These are phyloP conservation scores for Umbilicus rupestris DNA, from an alignment of 164 flowering plant genomes.

Conservation along the genomic window DNA sequence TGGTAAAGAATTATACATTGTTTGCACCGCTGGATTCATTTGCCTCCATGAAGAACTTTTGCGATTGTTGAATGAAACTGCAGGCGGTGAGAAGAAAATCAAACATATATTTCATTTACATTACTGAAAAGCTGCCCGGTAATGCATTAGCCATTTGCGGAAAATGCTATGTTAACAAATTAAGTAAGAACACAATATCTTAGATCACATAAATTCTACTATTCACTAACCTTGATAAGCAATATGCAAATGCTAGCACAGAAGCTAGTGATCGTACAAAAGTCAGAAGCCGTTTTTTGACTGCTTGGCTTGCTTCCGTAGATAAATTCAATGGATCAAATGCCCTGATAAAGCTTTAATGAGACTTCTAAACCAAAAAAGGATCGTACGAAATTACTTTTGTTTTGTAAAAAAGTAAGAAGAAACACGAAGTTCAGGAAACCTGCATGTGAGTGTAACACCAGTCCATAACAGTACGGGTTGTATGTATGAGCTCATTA, in stretches of 20 bases:
- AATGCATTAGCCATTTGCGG: too few relatives aligned
- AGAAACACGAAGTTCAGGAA: conserved; percentile 3
- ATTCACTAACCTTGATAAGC: conserved; percentile 27
- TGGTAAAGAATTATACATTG: conserved; percentile 47
- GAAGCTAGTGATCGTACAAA: conserved; percentile 29
- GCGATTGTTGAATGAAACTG: conserved; percentile 80
- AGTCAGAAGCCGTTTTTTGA: conserved; percentile 30
- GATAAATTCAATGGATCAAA: conserved; percentile 30
- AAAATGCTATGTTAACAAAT: too few relatives aligned
- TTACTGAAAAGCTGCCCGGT: too few relatives aligned
- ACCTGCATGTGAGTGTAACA: conserved; percentile 84
- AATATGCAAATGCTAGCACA: conserved; percentile 34
- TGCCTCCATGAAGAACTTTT: conserved; percentile 50
- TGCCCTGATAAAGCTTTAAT: conserved; percentile 17
- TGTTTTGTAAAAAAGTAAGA: not conserved
- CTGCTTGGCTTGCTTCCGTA: conserved; percentile 31
- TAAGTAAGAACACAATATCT: not conserved
- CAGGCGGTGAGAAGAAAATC: conserved; percentile 15
- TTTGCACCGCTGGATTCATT: conserved; percentile 51
- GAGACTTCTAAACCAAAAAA: not conserved
- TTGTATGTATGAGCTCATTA: conserved; percentile 61
- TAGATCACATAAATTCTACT: too few relatives aligned
- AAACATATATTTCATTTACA: not conserved
- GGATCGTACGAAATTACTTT: not conserved
- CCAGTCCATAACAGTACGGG: conserved; percentile 86